Conservation (phyloP, 2,329 filamentous ascomycete species). For the Rhynchosporium secalis region DNA sequence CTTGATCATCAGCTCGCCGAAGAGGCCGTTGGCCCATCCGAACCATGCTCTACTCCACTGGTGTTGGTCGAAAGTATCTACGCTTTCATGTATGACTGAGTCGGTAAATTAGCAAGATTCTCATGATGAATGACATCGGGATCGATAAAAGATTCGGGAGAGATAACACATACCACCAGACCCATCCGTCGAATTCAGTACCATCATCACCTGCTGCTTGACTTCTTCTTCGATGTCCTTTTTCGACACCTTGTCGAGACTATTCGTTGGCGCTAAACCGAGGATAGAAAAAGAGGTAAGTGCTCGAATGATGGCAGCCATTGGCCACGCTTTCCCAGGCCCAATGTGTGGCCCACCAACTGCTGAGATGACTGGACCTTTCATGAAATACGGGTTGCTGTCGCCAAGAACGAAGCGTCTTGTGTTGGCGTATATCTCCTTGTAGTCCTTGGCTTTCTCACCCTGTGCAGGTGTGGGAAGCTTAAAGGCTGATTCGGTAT, state of each 20-base stretch:
- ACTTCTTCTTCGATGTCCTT: constrained; percentile 35
- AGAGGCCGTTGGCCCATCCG: constrained; percentile 83
- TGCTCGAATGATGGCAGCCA: constrained; percentile 54
- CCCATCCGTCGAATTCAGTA: constrained; percentile 30
- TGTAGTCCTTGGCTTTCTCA: constrained; percentile 47
- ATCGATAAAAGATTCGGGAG: neutral
- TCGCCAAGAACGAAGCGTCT: constrained; percentile 74
- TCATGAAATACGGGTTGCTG: constrained; percentile 75
- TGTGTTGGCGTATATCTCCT: constrained; percentile 74
- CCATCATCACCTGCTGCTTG: constrained; percentile 33
- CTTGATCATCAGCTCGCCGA: constrained; percentile 61
- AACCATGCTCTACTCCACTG: constrained; percentile 56
- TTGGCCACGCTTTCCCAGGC: constrained; percentile 54
- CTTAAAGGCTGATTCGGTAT: constrained; percentile 38
- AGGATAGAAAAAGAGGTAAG: constrained; percentile 45
- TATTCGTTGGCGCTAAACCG: constrained; percentile 1
- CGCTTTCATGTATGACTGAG: constrained; percentile 58
- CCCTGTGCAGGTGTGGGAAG: constrained; percentile 26
- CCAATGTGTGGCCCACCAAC: constrained; percentile 72
- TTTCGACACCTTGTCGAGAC: constrained; percentile 13
- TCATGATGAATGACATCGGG: neutral
- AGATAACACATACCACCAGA: constrained; percentile 40
- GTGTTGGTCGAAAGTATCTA: constrained; percentile 45
- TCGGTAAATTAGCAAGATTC: constrained; percentile 45
- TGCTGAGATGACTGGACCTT: constrained; percentile 53